Evolutionary conservation across 2,329 filamentous ascomycete species (phyloP), one percentile per base, ranked within the genome.

Genomic region (Beauveria caledonica): DNA sequence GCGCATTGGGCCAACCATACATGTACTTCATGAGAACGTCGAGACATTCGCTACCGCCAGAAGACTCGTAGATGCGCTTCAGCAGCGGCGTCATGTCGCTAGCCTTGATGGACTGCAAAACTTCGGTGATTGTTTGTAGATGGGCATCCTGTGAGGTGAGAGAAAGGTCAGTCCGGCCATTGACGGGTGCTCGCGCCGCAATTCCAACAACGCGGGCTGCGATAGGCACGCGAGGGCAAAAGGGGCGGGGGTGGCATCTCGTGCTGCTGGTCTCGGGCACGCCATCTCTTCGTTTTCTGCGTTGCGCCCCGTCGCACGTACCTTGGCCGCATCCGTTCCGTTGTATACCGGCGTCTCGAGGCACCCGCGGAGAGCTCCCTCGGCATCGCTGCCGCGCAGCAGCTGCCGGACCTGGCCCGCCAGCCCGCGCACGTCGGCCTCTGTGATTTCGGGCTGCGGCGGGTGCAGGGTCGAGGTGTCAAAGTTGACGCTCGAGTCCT

Each of bases 21-120:
- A 97, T 80, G 77, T 97, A 99, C 79, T 99, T 99, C 90, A 96
- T 96, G 73, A 99, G 78, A 56, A 93, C 91, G 74, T 99, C 94
- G 66, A 96, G 78, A 63, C 89, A 82, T 76, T 97, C 94, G 63
- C 85, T 85, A 29, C 94, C 94, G 63, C 89, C 89, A 55, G 89
- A 85, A 11, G 87, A 86, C 62, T 78, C 79, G 76, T 94, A 92
- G 69, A 97, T 88, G 61, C 86, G 84, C 75, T 87, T 86, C 66
- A 99, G 79, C 69, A 97, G 86, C 15, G 90, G 89, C 64, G 87
- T 91, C 90, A 97, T 97, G 68, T 99, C 94, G 68, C 89, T 89
- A 70, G 94, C 92, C 73, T 96, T 92, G 77, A 97, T 97, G 21
- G 91, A 94, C 75, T 96, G 92, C 65, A 99, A 80, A 62, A 97